Percentiles rank a stretch among this genome's conserved stretches.
Evolutionary conservation across 2,329 filamentous ascomycete genomes (phyloP).

Genomic region (Stachybotrys echinatus): DNA sequence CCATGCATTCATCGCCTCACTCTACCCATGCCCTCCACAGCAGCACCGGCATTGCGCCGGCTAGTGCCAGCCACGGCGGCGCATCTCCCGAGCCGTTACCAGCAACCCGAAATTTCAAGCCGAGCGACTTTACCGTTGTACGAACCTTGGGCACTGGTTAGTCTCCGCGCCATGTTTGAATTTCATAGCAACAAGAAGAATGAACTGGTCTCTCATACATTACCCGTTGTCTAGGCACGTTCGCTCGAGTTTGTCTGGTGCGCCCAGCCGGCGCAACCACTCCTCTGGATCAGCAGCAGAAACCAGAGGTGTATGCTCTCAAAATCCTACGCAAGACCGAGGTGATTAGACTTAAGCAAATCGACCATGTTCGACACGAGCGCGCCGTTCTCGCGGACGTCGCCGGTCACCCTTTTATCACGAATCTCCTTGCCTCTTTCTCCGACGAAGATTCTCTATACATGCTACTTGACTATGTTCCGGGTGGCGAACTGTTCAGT

Average conservation of each 20-base stretch:
- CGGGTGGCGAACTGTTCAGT: slow-evolving; percentile 79
- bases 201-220: neutral
- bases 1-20: neutral
- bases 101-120: slow-evolving; percentile 22
- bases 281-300: slow-evolving; percentile 24
- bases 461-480: slow-evolving; percentile 79
- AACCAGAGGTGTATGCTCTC: slow-evolving; percentile 63
- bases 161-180: slow-evolving; percentile 14
- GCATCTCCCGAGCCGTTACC: slow-evolving; percentile 13
- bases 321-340: slow-evolving; percentile 72
- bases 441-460: slow-evolving; percentile 75
- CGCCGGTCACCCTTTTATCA: slow-evolving; percentile 79
- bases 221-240: slow-evolving; percentile 51
- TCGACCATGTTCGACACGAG: slow-evolving; percentile 82
- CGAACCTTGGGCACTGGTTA: slow-evolving; percentile 72
- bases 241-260: slow-evolving; percentile 77
- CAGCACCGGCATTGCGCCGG: slow-evolving; percentile 8
- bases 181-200: no score
- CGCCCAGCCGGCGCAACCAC: slow-evolving; percentile 50
- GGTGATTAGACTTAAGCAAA: slow-evolving; percentile 78
- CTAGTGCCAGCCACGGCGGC: slow-evolving; percentile 5
- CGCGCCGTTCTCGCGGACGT: slow-evolving; percentile 72
- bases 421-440: slow-evolving; percentile 71
- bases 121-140: slow-evolving; percentile 62
- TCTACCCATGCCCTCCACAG: neutral